Conservation (phyloP, 169 alveolate species). For the Perkinsus olseni region DNA sequence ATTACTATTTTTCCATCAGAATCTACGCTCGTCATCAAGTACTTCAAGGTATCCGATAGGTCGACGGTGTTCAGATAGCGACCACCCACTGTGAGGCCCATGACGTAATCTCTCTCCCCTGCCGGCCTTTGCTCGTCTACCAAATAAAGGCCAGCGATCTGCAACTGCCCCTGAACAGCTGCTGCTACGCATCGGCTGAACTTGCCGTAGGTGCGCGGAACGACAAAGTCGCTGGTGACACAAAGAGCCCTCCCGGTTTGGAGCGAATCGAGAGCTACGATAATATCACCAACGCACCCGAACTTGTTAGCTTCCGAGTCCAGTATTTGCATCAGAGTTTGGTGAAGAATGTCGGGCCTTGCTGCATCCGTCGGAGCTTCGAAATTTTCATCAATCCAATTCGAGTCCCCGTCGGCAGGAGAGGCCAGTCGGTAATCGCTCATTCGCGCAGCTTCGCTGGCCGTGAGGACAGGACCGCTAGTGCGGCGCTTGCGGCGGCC, state of each 20-base stretch:
- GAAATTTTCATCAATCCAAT: background rate
- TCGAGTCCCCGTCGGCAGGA: background rate
- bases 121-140: background rate
- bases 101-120: background rate
- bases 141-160: background rate
- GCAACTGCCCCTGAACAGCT: background rate
- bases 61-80: background rate
- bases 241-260: background rate
- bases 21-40: background rate
- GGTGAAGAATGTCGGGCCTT: background rate
- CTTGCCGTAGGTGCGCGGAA: background rate
- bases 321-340: background rate
- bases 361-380: background rate
- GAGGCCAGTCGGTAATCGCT: background rate
- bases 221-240: background rate
- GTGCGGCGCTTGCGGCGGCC: background rate
- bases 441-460: background rate
- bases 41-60: background rate
- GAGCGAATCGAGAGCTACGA: background rate
- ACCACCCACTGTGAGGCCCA: background rate
- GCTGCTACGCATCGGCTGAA: background rate
- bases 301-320: background rate
- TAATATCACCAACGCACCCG: background rate
- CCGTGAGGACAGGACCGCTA: background rate
- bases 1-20: background rate